phyloP scores from a whole-genome alignment of 345 rosid genomes.

The Brassica rapa region DNA sequence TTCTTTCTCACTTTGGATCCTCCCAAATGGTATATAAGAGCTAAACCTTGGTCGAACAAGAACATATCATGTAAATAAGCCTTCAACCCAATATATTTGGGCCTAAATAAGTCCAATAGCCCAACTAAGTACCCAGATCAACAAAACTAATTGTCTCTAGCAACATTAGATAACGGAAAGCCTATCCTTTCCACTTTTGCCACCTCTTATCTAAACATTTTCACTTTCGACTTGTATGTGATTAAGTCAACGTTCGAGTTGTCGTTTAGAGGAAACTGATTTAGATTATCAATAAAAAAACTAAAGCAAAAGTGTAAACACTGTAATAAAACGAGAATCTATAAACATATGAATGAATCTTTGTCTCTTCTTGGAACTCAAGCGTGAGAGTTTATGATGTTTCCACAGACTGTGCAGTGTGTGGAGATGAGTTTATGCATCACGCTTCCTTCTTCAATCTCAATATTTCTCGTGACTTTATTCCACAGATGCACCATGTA shows the following conservation, averaged over 20 bases:
- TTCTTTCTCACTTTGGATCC: background rate
- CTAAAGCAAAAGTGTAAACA: background rate
- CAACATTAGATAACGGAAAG: too few relatives aligned
- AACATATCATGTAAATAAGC: background rate
- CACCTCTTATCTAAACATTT: slow-evolving; percentile 35
- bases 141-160: too few relatives aligned
- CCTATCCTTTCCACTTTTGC: background rate
- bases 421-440: slow-evolving; percentile 47
- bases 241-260: background rate
- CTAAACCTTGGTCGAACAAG: background rate
- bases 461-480: background rate
- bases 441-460: slow-evolving; percentile 55
- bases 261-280: background rate
- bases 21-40: background rate
- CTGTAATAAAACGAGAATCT: slow-evolving; percentile 3
- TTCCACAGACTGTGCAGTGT: slow-evolving; percentile 49
- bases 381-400: slow-evolving; percentile 31
- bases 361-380: slow-evolving; percentile 12
- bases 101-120: background rate
- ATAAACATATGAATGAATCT: slow-evolving; percentile 12
- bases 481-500: background rate
- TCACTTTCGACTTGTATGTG: background rate
- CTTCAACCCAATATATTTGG: background rate
- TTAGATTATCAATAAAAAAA: background rate
- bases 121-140: too few relatives aligned